Base-by-base conservation (phyloP, 106 monocot genomes). In the Xerophyta viscosa region DNA sequence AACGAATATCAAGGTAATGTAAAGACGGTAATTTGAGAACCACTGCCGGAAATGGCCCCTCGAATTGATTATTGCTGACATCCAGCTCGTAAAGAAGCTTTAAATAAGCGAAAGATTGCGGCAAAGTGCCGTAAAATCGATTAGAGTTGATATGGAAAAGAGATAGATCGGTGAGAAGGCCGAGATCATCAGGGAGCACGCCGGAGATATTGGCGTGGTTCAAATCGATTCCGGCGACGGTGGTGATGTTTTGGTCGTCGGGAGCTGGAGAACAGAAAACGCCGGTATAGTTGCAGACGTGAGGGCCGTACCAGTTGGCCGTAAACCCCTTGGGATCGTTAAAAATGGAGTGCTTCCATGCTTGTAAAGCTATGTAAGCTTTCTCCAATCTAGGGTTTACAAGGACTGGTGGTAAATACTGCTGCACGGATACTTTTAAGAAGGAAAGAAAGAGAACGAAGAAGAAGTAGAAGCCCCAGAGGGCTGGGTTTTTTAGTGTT, bases 251-350 rank as follows among this genome's bases (percentile, higher is more conserved):
- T 8, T 57, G 63, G 46, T 79, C 74, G 45, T 75, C 63, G 10
- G 67, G 75, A 8, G 75, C 53, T 2, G 67, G 67, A 4, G 81
- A 58, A 41, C 81, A 81, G 58, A 37, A 81, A 29, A 81, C 60
- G 50, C 71, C 71, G 46, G 67, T 67, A 75, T 81, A 81, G 64
- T 60, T 60, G 68, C 76, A 76, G 8, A 81, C 81, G 29, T 56
- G 2, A n/a, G 81, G 67, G 15, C 81, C 81, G 27, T 33, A 49
- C 81, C 81, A 81, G 64, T 75, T 36, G 30, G 23, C 47, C 14
- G 76, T 81, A 36, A 72, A 23, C 46, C 68, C 60, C n/a, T 56
- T 60, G 20, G 81, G 81, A 37, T 81, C 81, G 48, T 37, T 41
- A 30, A 48, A 59, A 19, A 81, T 76, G 50, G 60, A 24, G 48